Conservation (phyloP, 192 early-diverging fungal species). For the Coemansia sp. region DNA sequence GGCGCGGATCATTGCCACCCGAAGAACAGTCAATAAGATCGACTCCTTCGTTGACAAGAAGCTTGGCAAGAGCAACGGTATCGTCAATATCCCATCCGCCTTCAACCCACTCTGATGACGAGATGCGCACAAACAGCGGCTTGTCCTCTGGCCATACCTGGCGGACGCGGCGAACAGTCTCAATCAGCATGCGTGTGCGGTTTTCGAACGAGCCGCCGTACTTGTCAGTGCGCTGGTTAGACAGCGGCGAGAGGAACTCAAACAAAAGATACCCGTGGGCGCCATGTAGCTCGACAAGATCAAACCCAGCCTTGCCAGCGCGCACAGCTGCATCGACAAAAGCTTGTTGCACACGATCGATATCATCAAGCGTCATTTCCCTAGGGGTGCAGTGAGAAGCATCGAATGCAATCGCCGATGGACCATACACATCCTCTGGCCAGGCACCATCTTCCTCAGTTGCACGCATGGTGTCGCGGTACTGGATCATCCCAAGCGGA, state of each 20-base stretch:
- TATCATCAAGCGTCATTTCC: slow-evolving; percentile 64
- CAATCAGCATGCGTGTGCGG: slow-evolving; percentile 71
- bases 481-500: slow-evolving; percentile 7
- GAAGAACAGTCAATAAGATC: slow-evolving; percentile 73
- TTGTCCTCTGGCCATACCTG: slow-evolving; percentile 72
- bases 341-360: slow-evolving; percentile 59
- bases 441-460: slow-evolving; percentile 59
- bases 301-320: slow-evolving; percentile 78
- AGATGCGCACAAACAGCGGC: slow-evolving; percentile 82
- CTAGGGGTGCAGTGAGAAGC: slow-evolving; percentile 14
- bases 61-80: slow-evolving; percentile 54
- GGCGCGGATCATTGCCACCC: slow-evolving; percentile 60
- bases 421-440: slow-evolving; percentile 69
- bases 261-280: slow-evolving; percentile 88
- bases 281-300: slow-evolving; percentile 85
- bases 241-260: slow-evolving; percentile 73
- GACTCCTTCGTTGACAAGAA: slow-evolving; percentile 61
- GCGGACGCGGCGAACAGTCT: slow-evolving; percentile 62
- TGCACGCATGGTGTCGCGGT: slow-evolving; percentile 5
- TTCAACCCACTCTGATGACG: slow-evolving; percentile 22
- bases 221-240: slow-evolving; percentile 84
- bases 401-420: slow-evolving; percentile 56
- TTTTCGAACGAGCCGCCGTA: slow-evolving; percentile 93
- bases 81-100: slow-evolving; percentile 65
- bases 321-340: slow-evolving; percentile 68